A percentile compares a stretch with the other conserved stretches of the same genome.
phyloP scores from a whole-genome alignment of 352 stramenopile species.

The Globisporangium radiosum region DNA sequence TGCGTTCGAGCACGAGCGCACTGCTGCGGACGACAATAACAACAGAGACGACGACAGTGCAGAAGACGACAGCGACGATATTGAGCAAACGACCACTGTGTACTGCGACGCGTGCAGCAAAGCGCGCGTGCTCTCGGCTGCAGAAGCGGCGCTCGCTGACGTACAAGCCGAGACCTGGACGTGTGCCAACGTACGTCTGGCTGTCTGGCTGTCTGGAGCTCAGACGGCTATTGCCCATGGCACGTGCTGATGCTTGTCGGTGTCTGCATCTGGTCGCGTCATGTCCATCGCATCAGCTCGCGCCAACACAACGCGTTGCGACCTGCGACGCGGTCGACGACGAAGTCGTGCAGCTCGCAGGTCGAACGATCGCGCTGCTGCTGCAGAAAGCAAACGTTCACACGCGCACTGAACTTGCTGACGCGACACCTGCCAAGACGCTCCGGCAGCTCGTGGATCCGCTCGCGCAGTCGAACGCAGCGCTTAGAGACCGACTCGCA shows the following conservation, averaged over 20 bases:
- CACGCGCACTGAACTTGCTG: conserved; percentile 57
- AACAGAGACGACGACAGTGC: conserved; percentile 10
- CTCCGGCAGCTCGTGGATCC: conserved; percentile 30
- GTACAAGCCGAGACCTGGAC: conserved; percentile 39
- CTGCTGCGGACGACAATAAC: not conserved
- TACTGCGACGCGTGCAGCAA: conserved; percentile 83
- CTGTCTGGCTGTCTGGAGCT: not conserved
- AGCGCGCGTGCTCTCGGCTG: conserved; percentile 52
- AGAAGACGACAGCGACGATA: conserved; percentile 33
- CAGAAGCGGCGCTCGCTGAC: conserved; percentile 30
- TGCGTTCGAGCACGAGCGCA: conserved; percentile 22
- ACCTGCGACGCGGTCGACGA: conserved; percentile 61
- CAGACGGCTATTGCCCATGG: not conserved
- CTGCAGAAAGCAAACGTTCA: conserved; percentile 36
- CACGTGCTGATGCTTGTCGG: not conserved
- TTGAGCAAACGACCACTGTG: conserved; percentile 62
- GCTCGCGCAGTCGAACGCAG: conserved; percentile 25
- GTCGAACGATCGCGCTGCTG: conserved; percentile 32
- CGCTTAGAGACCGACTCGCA: conserved; percentile 36
- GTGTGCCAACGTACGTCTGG: conserved; percentile 27
- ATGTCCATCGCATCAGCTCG: conserved; percentile 12
- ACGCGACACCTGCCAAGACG: conserved; percentile 23
- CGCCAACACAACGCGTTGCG: conserved; percentile 20
- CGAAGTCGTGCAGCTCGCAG: conserved; percentile 61
- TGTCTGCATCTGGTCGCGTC: not conserved